Evolutionary conservation across 2,329 filamentous ascomycete species (phyloP), one percentile per base, ranked within the genome.

Genomic region (Pseudovirgaria hyperparasitica): DNA sequence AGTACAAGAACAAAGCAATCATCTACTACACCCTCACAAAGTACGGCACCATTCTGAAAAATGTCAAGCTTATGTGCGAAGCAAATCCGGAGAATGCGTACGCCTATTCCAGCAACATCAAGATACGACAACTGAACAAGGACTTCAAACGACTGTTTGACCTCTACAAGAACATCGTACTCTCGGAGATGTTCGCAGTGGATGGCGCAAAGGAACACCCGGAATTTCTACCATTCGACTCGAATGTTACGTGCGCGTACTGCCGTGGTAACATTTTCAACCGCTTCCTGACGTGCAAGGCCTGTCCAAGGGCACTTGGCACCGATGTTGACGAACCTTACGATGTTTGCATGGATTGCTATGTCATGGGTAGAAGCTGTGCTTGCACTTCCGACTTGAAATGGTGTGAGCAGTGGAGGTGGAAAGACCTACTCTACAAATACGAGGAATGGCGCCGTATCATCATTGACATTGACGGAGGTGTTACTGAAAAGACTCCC

Each of bases 1-100:
- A 96, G 52, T 98, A 98, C 63, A 96, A 96, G 52, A 94, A 92
- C 58, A 96, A 96, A 51, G 82, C 86, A 5, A 94, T 96, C 31
- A 67, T 94, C 23, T 93, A 86, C 52, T 93, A 77, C 48, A 82
- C 85, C 0, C 63, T 96, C 4, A 60, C 77, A 8, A 90, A 85
- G 43, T 96, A 96, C 48, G 68, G 66, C 2, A 52, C 51, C 5
- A 50, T 70, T 16, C 57, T 78, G 35, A 59, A 62, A n/a, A 62
- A 72, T 26, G 66, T 82, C 10, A 58, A 67, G 28, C 58, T 65
- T 14, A 60, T 70, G 25, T 68, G 72, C 26, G 62, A 66, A 30
- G 40, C 44, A 28, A 52, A 41, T 32, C 33, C 46, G 23, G 34
- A 57, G 36, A 42, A 57, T 48, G 48, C 53, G 27, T 34, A 42